phyloP scores from a whole-genome alignment of 345 rosid species.

The Aquilaria malaccensis region DNA sequence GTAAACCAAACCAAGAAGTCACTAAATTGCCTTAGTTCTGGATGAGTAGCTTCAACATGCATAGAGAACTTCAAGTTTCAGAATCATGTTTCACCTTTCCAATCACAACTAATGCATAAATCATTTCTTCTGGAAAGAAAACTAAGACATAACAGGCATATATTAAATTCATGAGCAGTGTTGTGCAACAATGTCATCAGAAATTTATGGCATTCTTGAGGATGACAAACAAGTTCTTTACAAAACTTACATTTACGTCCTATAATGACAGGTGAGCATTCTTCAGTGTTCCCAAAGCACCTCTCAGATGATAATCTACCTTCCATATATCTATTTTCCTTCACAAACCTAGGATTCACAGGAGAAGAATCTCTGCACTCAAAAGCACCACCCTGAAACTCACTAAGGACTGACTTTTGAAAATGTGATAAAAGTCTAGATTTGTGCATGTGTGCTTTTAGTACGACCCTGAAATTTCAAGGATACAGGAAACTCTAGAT shows the following conservation, averaged over 20 bases:
- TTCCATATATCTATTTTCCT: constrained; percentile 28
- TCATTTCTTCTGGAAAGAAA: no score
- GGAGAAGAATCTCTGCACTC: constrained; percentile 33
- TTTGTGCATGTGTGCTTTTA: neutral
- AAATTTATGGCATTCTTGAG: neutral
- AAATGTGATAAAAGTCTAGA: constrained; percentile 5
- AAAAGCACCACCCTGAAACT: constrained; percentile 42
- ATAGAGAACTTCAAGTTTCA: no score
- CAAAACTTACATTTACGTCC: constrained; percentile 18
- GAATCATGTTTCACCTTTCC: no score
- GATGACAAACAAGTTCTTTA: neutral
- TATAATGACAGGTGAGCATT: constrained; percentile 33
- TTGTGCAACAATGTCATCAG: no score
- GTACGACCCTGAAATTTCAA: constrained; percentile 12
- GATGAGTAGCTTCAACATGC: no score
- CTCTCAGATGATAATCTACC: constrained; percentile 39
- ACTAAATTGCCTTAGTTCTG: no score
- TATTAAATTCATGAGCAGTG: no score
- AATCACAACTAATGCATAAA: no score
- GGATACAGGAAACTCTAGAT: constrained; percentile 47
- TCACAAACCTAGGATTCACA: constrained; percentile 21
- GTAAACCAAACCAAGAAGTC: no score
- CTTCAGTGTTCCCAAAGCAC: constrained; percentile 38
- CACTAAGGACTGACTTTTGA: constrained; percentile 39
- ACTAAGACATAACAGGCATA: no score